Evolutionary conservation across 2,329 filamentous ascomycete genomes (phyloP), one percentile per base, ranked within the genome.

Genomic region (Cercospora nicotianae): DNA sequence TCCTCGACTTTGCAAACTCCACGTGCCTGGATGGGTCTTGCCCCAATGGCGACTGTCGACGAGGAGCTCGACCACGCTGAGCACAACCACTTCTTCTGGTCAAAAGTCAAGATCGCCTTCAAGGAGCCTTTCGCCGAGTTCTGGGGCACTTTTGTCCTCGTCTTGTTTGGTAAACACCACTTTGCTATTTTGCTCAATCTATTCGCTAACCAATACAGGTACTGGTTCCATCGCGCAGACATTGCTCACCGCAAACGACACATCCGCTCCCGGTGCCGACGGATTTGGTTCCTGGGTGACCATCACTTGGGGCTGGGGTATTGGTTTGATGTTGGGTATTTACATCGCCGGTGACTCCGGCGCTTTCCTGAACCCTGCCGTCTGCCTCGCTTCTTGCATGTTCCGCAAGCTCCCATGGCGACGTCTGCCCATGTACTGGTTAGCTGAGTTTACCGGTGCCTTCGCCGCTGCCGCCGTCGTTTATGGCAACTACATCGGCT

Each of bases 341-440:
- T 79, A 79, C 64, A 72, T 75, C 8, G 76, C 75, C n/a, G 76
- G 75, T 55, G 74, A 75, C 62, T 75, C 72, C 26, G 77, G 77
- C 60, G 77, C 74, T 16, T 76, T 76, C 69, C 82, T 92, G 12
- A 82, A 83, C 75, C 88, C 90, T 0, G 90, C 88, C 28, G 85
- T 93, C 18, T 91, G 90, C 2, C 83, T 92, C 36, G 84, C 86
- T 69, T 90, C 88, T 79, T 91, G 90, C 75, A 79, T 92, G 61
- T 91, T 86, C 77, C 88, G 90, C 65, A 85, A 87, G 65, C 85
- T 91, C 31, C 89, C 90, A 16, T 91, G 89, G 89, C 83, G 86
- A 64, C 88, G 90, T 57, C 87, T 91, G 69, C 90, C 90, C 1
- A 78, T 89, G 26, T 92, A 92, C 78, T 81, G 86, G 53, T 60